Percentiles rank a stretch among this genome's conserved stretches.
Evolutionary conservation across 441 rosid species (phyloP).

Genomic region (Raphanus hybrid): DNA sequence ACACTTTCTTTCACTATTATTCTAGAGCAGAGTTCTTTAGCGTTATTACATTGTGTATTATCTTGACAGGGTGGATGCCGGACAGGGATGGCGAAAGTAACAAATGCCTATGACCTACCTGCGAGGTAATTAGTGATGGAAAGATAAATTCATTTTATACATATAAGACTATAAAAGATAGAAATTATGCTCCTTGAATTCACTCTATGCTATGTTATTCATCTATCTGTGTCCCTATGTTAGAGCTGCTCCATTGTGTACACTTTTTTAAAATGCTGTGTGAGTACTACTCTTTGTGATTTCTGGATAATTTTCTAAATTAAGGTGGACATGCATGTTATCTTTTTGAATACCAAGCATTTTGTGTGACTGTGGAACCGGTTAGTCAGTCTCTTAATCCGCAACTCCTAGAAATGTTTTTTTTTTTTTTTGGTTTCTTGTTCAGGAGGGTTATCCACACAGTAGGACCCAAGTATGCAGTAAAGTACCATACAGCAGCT

Average conservation of each 20-base stretch:
- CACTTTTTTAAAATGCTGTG: too few species aligned
- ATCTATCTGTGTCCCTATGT: too few species aligned
- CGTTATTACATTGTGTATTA: too few species aligned
- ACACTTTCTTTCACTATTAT: neutral
- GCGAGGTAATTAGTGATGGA: slow-evolving; percentile 62
- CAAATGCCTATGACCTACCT: slow-evolving; percentile 96
- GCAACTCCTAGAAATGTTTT: neutral
- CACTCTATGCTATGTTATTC: too few species aligned
- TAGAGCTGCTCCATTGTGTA: too few species aligned
- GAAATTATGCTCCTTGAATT: neutral
- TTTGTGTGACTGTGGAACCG: neutral
- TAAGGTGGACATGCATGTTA: neutral
- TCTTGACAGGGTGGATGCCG: too few species aligned
- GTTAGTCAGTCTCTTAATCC: too few species aligned
- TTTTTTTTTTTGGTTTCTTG: too few species aligned
- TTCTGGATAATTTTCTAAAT: neutral
- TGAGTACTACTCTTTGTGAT: too few species aligned
- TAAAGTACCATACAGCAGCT: slow-evolving; percentile 98
- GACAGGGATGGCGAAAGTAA: slow-evolving; percentile 70
- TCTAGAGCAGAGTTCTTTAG: too few species aligned
- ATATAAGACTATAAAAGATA: neutral
- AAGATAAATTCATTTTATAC: neutral
- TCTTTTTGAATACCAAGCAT: neutral
- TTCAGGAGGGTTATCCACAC: slow-evolving; percentile 80
- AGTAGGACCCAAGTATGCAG: slow-evolving; percentile 98